Percentiles rank a stretch among this genome's conserved stretches.
Conservation (phyloP, 495 filamentous ascomycete species). For the Penicillium steckii region DNA sequence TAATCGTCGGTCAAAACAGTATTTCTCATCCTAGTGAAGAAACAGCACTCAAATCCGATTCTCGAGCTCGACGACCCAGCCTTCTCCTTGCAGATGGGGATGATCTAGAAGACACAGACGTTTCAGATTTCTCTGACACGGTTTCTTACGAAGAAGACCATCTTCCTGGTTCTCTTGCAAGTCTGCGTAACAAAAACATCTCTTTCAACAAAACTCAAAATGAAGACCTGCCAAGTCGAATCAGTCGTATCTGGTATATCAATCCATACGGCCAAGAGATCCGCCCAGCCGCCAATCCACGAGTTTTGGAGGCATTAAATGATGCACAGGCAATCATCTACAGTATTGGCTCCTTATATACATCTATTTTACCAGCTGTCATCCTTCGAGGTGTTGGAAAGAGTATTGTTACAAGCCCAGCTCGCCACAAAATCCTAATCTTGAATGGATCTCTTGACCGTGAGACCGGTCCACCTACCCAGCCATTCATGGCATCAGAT, state of each 20-base stretch:
- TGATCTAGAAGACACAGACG: conserved; percentile 64
- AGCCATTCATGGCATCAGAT: conserved; percentile 66
- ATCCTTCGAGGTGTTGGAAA: conserved; percentile 46
- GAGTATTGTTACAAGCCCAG: conserved; percentile 36
- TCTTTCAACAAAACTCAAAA: conserved; percentile 71
- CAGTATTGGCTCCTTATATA: conserved; percentile 88
- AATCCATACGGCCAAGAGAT: conserved; percentile 95
- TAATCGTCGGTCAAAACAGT: conserved; percentile 89
- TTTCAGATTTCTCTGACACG: conserved; percentile 52
- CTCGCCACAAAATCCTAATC: conserved; percentile 76
- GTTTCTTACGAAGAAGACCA: conserved; percentile 72
- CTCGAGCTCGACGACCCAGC: conserved; percentile 34
- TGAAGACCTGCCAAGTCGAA: conserved; percentile 71
- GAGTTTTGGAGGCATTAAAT: conserved; percentile 65
- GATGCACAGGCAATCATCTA: conserved; percentile 72
- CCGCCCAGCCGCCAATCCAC: conserved; percentile 72
- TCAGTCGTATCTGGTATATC: conserved; percentile 91
- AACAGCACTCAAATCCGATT: conserved; percentile 42
- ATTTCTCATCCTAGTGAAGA: conserved; percentile 79
- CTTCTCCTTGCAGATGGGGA: conserved; percentile 45
- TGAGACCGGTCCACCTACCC: conserved; percentile 68
- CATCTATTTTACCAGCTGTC: conserved; percentile 68
- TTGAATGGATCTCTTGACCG: conserved; percentile 80
- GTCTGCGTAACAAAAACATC: conserved; percentile 75
- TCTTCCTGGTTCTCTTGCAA: conserved; percentile 79